Evolutionary conservation across 768 basidiomycete species (phyloP).

Genomic region (Pisolithus orientalis): DNA sequence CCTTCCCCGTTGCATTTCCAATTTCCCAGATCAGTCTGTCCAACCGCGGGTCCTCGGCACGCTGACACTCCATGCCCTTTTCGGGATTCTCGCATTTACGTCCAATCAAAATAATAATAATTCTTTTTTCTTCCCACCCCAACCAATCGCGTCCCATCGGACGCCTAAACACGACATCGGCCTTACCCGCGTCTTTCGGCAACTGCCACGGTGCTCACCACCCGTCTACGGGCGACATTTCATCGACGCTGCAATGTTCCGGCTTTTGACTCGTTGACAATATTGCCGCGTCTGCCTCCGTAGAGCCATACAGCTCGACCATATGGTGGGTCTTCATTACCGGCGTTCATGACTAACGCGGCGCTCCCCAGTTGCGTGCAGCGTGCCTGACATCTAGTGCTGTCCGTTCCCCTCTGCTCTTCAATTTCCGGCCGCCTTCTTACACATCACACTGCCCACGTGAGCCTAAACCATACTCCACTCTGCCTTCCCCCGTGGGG

Average conservation of each 20-base stretch:
- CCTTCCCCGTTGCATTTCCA: constrained; percentile 18
- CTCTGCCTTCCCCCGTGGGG: too few relatives aligned
- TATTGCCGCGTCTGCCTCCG: too few relatives aligned
- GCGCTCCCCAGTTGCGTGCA: too few relatives aligned
- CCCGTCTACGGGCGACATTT: neutral
- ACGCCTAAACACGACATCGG: neutral
- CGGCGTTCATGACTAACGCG: neutral
- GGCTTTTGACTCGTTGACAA: too few relatives aligned
- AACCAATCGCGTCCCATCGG: constrained; percentile 1
- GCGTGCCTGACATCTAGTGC: too few relatives aligned
- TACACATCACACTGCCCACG: too few relatives aligned
- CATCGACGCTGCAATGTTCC: too few relatives aligned
- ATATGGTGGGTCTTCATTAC: neutral
- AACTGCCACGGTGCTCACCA: neutral
- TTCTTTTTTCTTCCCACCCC: neutral
- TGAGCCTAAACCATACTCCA: too few relatives aligned
- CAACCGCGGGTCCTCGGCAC: constrained; percentile 30
- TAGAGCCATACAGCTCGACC: too few relatives aligned
- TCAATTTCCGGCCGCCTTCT: too few relatives aligned
- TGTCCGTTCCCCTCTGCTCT: too few relatives aligned
- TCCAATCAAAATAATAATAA: neutral
- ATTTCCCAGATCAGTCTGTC: constrained; percentile 22
- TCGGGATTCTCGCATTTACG: neutral
- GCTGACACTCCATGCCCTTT: neutral
- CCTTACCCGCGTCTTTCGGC: neutral